Conservation (phyloP, 1,284 basidiomycete species). For the Tilletia walkeri region DNA sequence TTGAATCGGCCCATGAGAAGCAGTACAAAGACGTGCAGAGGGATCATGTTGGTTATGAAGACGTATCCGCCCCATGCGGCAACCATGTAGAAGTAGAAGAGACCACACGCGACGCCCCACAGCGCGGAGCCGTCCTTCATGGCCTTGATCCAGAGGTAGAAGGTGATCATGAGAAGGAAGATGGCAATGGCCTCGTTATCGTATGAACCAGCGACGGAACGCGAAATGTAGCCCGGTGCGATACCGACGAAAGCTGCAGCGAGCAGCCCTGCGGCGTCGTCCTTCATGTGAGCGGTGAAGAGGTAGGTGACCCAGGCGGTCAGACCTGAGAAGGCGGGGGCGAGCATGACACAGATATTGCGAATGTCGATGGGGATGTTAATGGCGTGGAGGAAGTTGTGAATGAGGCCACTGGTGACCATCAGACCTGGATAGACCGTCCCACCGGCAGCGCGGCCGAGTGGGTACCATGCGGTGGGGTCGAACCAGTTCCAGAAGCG, state of each 20-base stretch:
- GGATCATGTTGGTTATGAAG: constrained; percentile 99
- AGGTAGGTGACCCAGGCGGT: constrained; percentile 94
- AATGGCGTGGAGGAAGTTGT: constrained; percentile 80
- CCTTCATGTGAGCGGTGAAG: constrained; percentile 61
- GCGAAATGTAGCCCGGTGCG: constrained; percentile 93
- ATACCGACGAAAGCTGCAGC: constrained; percentile 98
- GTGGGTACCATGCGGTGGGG: constrained; percentile 92
- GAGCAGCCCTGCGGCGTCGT: constrained; percentile 73
- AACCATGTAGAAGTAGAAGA: constrained; percentile 99
- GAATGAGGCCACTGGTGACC: constrained; percentile 95
- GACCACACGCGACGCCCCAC: constrained; percentile 81
- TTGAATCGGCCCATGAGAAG: constrained; percentile 97
- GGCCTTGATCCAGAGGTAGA: constrained; percentile 96
- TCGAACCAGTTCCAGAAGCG: constrained; percentile 87
- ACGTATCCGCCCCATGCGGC: constrained; percentile 99
- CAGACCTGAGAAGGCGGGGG: constrained; percentile 84
- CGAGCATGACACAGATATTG: constrained; percentile 93
- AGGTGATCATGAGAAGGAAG: constrained; percentile 98
- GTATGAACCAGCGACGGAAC: constrained; percentile 97
- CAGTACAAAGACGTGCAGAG: constrained; percentile 86
- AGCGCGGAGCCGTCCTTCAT: constrained; percentile 89
- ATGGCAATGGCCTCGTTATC: constrained; percentile 99
- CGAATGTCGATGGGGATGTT: constrained; percentile 96
- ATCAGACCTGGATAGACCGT: constrained; percentile 95
- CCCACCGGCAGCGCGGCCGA: constrained; percentile 95